Conservation (phyloP, 805 yeast species). For the Metschnikowia peoriensis region DNA sequence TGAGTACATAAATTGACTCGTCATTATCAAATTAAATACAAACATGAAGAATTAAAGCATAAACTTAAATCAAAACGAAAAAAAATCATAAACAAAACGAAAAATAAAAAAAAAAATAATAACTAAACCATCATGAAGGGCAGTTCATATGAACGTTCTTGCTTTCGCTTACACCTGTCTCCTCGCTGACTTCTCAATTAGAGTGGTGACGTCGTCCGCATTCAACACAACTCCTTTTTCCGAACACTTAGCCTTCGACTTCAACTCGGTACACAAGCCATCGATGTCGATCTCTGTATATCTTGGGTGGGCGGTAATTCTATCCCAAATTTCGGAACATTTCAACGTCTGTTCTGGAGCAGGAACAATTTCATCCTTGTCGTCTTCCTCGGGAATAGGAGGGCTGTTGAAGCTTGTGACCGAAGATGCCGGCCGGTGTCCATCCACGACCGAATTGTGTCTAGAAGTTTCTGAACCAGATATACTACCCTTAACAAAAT, state of each 20-base stretch:
- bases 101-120: constrained; percentile 4
- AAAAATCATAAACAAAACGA: neutral
- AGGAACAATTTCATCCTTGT: constrained; percentile 52
- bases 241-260: constrained; percentile 91
- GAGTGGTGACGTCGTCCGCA: constrained; percentile 69
- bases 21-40: neutral
- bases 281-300: constrained; percentile 93
- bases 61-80: neutral
- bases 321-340: constrained; percentile 95
- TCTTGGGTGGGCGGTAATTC: constrained; percentile 90
- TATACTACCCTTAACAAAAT: constrained; percentile 33
- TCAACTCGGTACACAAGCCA: constrained; percentile 85
- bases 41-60: neutral
- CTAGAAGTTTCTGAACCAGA: constrained; percentile 24
- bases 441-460: constrained; percentile 15
- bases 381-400: constrained; percentile 17
- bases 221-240: constrained; percentile 89
- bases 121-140: neutral
- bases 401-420: constrained; percentile 20
- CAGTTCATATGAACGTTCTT: neutral
- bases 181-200: constrained; percentile 32
- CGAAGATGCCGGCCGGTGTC: constrained; percentile 15
- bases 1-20: neutral
- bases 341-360: constrained; percentile 58
- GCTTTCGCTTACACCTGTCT: constrained; percentile 2